phyloP scores from a whole-genome alignment of 306 rosid species.

The Spatholobus suberectus region DNA sequence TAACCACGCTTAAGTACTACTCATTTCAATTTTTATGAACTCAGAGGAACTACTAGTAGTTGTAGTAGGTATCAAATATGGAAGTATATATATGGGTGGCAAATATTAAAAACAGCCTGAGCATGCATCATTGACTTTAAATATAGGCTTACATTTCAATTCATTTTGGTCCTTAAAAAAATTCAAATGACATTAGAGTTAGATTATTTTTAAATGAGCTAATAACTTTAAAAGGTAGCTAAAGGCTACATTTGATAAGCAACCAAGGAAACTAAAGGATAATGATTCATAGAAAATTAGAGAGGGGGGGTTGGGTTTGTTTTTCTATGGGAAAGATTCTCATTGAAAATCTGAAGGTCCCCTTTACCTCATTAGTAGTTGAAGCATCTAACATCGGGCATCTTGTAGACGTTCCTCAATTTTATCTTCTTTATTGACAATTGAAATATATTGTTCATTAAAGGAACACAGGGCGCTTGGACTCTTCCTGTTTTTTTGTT shows the following conservation, averaged over 20 bases:
- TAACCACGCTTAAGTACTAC: not conserved
- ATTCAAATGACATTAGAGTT: not conserved
- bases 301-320: not conserved
- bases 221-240: slow-evolving; percentile 31
- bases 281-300: slow-evolving; percentile 25
- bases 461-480: not conserved
- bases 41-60: not conserved
- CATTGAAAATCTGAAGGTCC: slow-evolving; percentile 32
- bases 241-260: slow-evolving; percentile 32
- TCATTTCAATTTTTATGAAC: slow-evolving; percentile 22
- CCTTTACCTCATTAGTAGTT: slow-evolving; percentile 35
- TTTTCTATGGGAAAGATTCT: slow-evolving; percentile 37
- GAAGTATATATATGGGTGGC: not conserved
- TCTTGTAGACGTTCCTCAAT: not conserved
- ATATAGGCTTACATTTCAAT: not conserved
- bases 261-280: slow-evolving; percentile 23
- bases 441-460: slow-evolving; percentile 4
- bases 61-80: slow-evolving; percentile 21
- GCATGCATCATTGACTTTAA: not conserved
- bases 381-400: slow-evolving; percentile 45
- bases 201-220: not conserved
- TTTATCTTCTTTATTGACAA: slow-evolving; percentile 3
- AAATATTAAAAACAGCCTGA: not conserved
- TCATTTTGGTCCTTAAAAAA: not conserved
- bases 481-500: not conserved